Base-by-base conservation (phyloP, 2,329 filamentous ascomycete species). In the Bimuria novae-zelandiae region DNA sequence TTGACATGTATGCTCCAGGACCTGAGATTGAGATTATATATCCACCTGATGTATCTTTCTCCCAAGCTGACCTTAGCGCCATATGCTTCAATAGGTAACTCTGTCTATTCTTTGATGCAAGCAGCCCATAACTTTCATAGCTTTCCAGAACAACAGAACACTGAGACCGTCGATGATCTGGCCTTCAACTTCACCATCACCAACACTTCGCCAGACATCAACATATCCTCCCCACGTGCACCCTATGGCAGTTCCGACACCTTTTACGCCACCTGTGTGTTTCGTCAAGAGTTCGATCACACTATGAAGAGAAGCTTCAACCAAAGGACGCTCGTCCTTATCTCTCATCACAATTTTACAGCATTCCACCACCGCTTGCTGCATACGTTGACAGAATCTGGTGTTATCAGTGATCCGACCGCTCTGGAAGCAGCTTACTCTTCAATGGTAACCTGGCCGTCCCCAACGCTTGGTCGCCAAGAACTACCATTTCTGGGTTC, bases 141-240 rank as follows among this genome's bases (percentile, higher is more conserved):
- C 61, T 76, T 77, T 45, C 75, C 75, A 3, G 75, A 77, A 52
- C 71, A 75, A 43, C 74, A 76, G 43, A 75, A 76, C 45, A 70
- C 70, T 3, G 75, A 77, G 48, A 73, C 70, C 0, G 65, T 64
- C 11, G 69, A 72, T 40, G 74, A 76, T 54, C 57, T 76, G 10
- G 57, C 63, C 5, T 77, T 76, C 62, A 70, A 74, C 53, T 77
- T 76, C 55, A 68, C 70, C 43, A 67, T 76, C 36, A 65, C 61
- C 47, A 76, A 77, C 57, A 72, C 74, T 56, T 76, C 74, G 7
- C 86, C 86, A 3, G 85, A 88, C 55, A 83, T 89, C 39, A 83
- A 57, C 23, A 60, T 76, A 8, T 67, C 52, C 43, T 75, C 73
- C 12, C 73, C 74, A 14, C 68, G 69, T 40, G 55, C 70, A 14